phyloP scores from a whole-genome alignment of 495 filamentous ascomycete genomes.

The Aspergillus ostianus region DNA sequence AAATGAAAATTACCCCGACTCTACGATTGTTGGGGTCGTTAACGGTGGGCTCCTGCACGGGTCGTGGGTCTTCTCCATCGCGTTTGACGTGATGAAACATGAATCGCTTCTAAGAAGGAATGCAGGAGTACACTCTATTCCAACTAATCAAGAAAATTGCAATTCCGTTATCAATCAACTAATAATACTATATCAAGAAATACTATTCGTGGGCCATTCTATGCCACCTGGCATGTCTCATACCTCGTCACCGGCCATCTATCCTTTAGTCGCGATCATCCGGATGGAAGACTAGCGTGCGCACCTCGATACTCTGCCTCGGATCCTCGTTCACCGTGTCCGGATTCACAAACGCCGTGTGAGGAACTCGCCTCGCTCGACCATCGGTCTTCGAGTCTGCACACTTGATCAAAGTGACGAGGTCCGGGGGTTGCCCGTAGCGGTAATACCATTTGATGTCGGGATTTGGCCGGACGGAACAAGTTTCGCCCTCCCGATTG shows the following conservation, averaged over 20 bases:
- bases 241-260: not conserved
- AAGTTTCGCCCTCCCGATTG: constrained; percentile 48
- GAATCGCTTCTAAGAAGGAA: not conserved
- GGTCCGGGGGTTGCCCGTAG: constrained; percentile 51
- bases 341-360: constrained; percentile 61
- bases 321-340: constrained; percentile 44
- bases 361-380: constrained; percentile 53
- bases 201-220: not conserved
- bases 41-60: not conserved
- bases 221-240: not conserved
- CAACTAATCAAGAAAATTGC: too few relatives aligned
- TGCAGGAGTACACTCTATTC: too few relatives aligned
- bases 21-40: not conserved
- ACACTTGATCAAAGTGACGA: constrained; percentile 69
- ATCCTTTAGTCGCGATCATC: constrained; percentile 40
- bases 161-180: not conserved
- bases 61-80: not conserved
- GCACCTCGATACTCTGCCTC: constrained; percentile 65
- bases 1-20: not conserved
- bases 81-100: not conserved
- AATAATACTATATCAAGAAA: not conserved
- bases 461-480: constrained; percentile 36
- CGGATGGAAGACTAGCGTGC: constrained; percentile 57
- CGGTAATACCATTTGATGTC: constrained; percentile 54
- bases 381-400: constrained; percentile 64